A percentile compares a stretch with the other conserved stretches of the same genome.
Evolutionary conservation across 2,329 filamentous ascomycete species (phyloP).

Genomic region (Xylaria sp.): DNA sequence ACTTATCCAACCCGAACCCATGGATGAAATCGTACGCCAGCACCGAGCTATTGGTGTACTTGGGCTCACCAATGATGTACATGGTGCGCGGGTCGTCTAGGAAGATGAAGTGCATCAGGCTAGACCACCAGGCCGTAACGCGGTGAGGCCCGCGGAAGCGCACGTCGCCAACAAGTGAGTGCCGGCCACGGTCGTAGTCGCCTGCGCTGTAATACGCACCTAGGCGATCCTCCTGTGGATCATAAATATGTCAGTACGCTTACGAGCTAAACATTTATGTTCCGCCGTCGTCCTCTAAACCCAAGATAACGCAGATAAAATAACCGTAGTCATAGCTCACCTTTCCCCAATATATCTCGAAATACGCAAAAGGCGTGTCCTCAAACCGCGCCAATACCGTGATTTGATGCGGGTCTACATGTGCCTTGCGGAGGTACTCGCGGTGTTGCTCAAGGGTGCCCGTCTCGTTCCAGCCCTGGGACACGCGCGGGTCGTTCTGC

Average conservation of each 20-base stretch:
- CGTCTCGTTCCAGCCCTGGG: constrained; percentile 79
- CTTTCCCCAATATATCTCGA: constrained; percentile 80
- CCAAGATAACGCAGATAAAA: constrained; percentile 2
- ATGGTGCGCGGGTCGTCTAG: constrained; percentile 64
- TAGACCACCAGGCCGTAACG: constrained; percentile 66
- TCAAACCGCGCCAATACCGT: constrained; percentile 75
- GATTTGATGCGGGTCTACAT: constrained; percentile 74
- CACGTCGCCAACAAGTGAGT: constrained; percentile 64
- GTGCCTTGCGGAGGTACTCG: constrained; percentile 70
- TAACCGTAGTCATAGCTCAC: constrained; percentile 39
- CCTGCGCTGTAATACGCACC: constrained; percentile 61
- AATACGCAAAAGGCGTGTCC: constrained; percentile 74
- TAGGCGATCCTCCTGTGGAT: constrained; percentile 57
- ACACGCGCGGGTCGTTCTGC: constrained; percentile 85
- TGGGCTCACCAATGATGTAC: constrained; percentile 71
- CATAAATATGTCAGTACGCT: background rate
- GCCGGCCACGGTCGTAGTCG: constrained; percentile 63
- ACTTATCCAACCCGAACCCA: constrained; percentile 73
- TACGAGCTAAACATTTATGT: background rate
- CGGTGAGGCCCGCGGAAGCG: constrained; percentile 65
- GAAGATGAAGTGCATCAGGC: constrained; percentile 67
- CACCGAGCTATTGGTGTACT: constrained; percentile 71
- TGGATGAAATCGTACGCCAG: constrained; percentile 77
- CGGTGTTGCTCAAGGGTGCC: constrained; percentile 77
- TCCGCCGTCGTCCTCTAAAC: no score